phyloP scores from a whole-genome alignment of 2,329 filamentous ascomycete species.

The Ilyonectria robusta region DNA sequence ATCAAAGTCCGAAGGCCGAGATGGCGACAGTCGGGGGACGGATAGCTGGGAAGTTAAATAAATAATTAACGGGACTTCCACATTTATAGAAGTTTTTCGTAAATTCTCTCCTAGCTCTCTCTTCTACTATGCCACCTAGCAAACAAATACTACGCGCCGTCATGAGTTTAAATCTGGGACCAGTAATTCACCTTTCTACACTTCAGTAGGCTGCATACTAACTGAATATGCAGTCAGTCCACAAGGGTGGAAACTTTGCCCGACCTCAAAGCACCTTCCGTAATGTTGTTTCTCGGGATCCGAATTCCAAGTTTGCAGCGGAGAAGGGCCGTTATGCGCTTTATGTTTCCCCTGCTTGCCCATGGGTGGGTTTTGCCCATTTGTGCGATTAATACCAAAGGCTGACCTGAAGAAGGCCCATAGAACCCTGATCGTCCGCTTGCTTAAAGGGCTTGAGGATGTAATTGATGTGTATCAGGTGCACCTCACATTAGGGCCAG shows the following conservation, averaged over 20 bases:
- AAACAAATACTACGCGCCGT: background rate
- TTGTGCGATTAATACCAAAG: no score
- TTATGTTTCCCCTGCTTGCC: constrained; percentile 73
- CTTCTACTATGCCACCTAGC: no score
- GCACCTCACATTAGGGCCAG: constrained; percentile 73
- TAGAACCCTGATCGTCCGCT: constrained; percentile 79
- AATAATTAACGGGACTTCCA: background rate
- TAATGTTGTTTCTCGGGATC: constrained; percentile 66
- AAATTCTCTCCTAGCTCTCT: background rate
- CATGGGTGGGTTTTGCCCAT: constrained; percentile 65
- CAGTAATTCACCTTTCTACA: background rate
- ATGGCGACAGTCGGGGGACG: no score
- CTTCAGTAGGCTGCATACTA: no score
- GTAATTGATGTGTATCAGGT: constrained; percentile 78
- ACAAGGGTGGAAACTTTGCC: constrained; percentile 65
- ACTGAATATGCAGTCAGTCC: constrained; percentile 9
- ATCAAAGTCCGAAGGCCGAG: background rate
- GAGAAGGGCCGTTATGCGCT: constrained; percentile 73
- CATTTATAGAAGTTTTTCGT: background rate
- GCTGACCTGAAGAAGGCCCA: constrained; percentile 67
- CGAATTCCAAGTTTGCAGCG: constrained; percentile 67
- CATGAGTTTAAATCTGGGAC: constrained; percentile 1
- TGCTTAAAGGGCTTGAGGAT: constrained; percentile 80
- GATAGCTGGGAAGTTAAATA: background rate
- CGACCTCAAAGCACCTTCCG: constrained; percentile 70